Base-by-base conservation (phyloP, 1,139 yeast species). In the Yamadazyma atlantica region DNA sequence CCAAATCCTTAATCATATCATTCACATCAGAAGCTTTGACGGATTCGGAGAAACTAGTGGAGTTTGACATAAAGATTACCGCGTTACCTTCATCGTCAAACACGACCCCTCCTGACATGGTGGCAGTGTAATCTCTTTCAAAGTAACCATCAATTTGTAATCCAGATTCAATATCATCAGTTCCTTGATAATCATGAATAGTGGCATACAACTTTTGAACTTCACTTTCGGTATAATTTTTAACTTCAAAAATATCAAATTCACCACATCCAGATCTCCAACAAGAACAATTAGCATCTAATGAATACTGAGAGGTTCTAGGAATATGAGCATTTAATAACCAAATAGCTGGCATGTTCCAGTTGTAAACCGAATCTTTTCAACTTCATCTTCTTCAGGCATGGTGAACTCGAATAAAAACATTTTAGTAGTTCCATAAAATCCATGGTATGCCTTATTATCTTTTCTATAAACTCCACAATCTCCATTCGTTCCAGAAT, bases 231-330 rank as follows among this genome's bases (percentile, higher is more conserved):
- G 86, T 76, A 34, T 56, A 43, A 51, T 64, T 57, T 58, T 63
- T 64, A 32, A 68, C 68, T 73, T 92, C 98, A 54, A 90, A 90
- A 45, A 88, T 70, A 62, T 92, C 98, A 50, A 90, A 74, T 70
- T 92, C 98, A 63, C 97, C 97, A 68, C 98, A 92, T 36, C 97
- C 97, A 29, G 95, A 78, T 49, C 80, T 61, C 98, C 98, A 92
- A 75, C 97, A 92, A 19, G 97, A 88, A 71, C 97, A 66, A 40
- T 81, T 65, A 41, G 70, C 72, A 58, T 94, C 94, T 58, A 39
- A 39, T 10, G 68, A 51, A 49, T 90, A 92, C 69, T 92, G 97
- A 44, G 85, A 64, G 40, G 96, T 90, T 69, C 97, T 82, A 56
- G 97, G 96, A 53, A 90, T 86, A 64, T 86, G 84, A 32, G 97